Percentiles rank a stretch among this genome's conserved stretches.
Evolutionary conservation across 768 basidiomycete species (phyloP).

Genomic region (Collybia sp.): DNA sequence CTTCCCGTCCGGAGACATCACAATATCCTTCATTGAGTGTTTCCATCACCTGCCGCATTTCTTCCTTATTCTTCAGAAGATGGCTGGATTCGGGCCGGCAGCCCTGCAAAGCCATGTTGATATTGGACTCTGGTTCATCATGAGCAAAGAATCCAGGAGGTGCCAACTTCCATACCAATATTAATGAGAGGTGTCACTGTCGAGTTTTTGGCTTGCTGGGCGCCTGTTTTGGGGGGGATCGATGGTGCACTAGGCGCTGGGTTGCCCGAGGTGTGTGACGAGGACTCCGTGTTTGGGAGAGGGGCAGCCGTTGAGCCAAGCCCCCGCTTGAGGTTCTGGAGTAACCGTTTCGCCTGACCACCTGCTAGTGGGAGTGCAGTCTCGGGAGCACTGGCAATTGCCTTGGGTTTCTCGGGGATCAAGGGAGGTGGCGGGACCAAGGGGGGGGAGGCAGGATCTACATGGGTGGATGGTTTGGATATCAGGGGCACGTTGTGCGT

Average conservation of each 20-base stretch:
- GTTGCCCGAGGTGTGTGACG: no score
- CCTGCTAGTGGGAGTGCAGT: no score
- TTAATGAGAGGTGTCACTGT: conserved; percentile 34
- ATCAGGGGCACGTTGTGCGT: conserved; percentile 24
- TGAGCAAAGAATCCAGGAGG: neutral
- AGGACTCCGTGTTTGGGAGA: neutral
- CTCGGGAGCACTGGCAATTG: no score
- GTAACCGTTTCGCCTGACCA: no score
- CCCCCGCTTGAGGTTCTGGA: conserved; percentile 25
- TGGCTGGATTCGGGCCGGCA: conserved; percentile 66
- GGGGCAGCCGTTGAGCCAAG: conserved; percentile 14
- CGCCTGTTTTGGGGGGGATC: no score
- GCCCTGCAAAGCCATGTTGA: conserved; percentile 66
- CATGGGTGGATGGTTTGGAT: conserved; percentile 14
- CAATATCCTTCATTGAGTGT: conserved; percentile 80
- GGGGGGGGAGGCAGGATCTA: conserved; percentile 1
- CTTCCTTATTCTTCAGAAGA: conserved; percentile 56
- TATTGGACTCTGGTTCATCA: conserved; percentile 46
- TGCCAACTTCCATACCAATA: conserved; percentile 25
- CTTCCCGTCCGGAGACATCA: conserved; percentile 62
- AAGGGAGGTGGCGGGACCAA: neutral
- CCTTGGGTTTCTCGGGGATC: no score
- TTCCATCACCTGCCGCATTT: conserved; percentile 71
- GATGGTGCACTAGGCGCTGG: no score
- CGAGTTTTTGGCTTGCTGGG: conserved; percentile 4